Evolutionary conservation across 352 stramenopile species (phyloP).

Genomic region (Phytophthora macrochlamydospora): DNA sequence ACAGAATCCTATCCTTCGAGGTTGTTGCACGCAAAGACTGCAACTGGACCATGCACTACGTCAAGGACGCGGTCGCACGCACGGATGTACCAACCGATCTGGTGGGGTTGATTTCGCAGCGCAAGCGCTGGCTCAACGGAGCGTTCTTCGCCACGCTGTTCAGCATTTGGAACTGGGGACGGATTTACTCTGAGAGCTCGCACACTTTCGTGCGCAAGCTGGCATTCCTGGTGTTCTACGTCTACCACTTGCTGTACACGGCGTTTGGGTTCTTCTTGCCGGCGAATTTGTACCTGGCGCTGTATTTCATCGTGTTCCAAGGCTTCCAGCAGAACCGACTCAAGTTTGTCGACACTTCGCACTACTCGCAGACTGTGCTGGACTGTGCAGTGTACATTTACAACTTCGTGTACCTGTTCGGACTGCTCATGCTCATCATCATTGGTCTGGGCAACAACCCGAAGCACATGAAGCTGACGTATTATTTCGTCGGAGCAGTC

Average conservation of each 20-base stretch:
- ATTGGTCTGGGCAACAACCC: constrained; percentile 88
- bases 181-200: constrained; percentile 83
- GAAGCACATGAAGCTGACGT: constrained; percentile 88
- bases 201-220: constrained; percentile 78
- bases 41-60: constrained; percentile 90
- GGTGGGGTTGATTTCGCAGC: constrained; percentile 83
- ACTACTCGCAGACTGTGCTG: constrained; percentile 57
- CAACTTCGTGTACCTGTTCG: constrained; percentile 83
- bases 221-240: constrained; percentile 72
- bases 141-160: constrained; percentile 90
- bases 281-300: constrained; percentile 82
- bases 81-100: constrained; percentile 87
- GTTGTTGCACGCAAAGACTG: constrained; percentile 81
- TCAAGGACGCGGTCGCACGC: constrained; percentile 80
- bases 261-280: constrained; percentile 76
- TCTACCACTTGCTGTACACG: constrained; percentile 80
- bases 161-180: constrained; percentile 85
- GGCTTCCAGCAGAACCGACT: constrained; percentile 88
- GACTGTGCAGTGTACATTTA: constrained; percentile 77
- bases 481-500: constrained; percentile 76
- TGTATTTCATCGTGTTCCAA: constrained; percentile 90
- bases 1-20: constrained; percentile 88
- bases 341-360: constrained; percentile 81
- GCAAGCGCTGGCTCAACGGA: constrained; percentile 88
- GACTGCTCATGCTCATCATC: constrained; percentile 83